Conservation (phyloP, 2,329 filamentous ascomycete species). For the Fusarium aywerte region DNA sequence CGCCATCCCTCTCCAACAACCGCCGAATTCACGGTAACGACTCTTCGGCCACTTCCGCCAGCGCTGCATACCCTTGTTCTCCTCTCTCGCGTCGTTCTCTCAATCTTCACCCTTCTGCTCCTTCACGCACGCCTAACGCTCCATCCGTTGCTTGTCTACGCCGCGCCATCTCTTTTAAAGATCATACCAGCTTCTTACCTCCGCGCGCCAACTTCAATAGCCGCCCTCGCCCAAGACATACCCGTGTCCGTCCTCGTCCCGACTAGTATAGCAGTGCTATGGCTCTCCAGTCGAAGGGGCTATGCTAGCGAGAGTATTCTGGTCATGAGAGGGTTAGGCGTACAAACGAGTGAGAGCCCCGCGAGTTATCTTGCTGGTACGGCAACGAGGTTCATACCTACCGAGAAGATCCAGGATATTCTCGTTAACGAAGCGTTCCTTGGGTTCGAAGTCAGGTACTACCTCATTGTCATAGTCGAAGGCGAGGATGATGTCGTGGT, state of each 20-base stretch:
- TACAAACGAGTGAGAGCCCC: conserved; percentile 80
- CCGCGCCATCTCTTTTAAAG: conserved; percentile 21
- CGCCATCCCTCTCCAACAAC: conserved; percentile 85
- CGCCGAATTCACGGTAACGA: conserved; percentile 92
- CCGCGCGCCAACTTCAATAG: conserved; percentile 50
- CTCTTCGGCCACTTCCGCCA: conserved; percentile 67
- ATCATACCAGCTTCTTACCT: conserved; percentile 32
- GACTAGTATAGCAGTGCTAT: conserved; percentile 52
- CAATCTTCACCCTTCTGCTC: conserved; percentile 58
- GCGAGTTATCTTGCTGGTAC: conserved; percentile 67
- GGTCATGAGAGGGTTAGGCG: conserved; percentile 86
- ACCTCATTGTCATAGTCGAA: conserved; percentile 88
- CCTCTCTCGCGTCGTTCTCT: conserved; percentile 57
- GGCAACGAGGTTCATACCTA: conserved; percentile 78
- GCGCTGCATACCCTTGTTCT: conserved; percentile 57
- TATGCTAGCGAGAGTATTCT: conserved; percentile 83
- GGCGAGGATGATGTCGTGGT: conserved; percentile 90
- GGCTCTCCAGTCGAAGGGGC: conserved; percentile 58
- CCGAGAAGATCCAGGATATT: conserved; percentile 90
- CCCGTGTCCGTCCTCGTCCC: conserved; percentile 57
- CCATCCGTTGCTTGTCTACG: conserved; percentile 45
- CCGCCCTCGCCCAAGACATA: conserved; percentile 49
- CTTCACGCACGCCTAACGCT: conserved; percentile 61
- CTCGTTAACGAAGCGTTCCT: conserved; percentile 95
- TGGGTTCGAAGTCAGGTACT: conserved; percentile 90